Percentiles rank a stretch among this genome's conserved stretches.
These are phyloP conservation scores for Xylaria sp. DNA, from an alignment of 2,329 filamentous ascomycete species.

Conservation along the genomic window DNA sequence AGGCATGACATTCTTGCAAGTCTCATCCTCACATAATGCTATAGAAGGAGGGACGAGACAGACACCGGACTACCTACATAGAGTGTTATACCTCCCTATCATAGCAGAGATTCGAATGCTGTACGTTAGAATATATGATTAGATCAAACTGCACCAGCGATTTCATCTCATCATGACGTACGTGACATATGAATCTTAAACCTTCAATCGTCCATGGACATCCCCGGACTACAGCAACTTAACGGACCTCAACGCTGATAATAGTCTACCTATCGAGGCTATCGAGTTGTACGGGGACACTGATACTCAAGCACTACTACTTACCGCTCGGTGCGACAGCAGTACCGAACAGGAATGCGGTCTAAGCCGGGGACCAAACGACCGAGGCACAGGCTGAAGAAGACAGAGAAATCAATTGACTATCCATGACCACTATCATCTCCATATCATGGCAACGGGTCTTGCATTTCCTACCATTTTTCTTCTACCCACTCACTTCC, in stretches of 20 bases:
- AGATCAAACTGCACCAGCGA: background rate
- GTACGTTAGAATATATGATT: background rate
- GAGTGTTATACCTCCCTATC: background rate
- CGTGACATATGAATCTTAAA: background rate
- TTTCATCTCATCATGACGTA: slow-evolving; percentile 3
- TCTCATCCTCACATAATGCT: background rate
- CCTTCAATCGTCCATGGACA: background rate
- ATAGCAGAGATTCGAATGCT: background rate
- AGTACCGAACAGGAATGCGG: background rate
- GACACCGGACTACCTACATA: background rate
- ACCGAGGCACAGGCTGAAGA: background rate
- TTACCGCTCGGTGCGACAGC: background rate
- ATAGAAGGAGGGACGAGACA: background rate
- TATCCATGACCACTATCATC: background rate
- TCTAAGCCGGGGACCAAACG: background rate
- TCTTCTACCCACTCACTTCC: slow-evolving; percentile 76
- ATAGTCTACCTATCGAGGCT: background rate
- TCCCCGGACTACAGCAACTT: background rate
- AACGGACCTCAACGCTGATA: background rate
- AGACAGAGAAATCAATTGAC: background rate
- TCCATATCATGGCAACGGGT: slow-evolving; percentile 41
- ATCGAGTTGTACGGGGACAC: too few species aligned
- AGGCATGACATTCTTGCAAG: background rate
- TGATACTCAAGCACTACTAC: background rate
- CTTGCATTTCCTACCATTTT: slow-evolving; percentile 72